phyloP scores from a whole-genome alignment of 352 stramenopile species.

The Globisporangium rhizosaccharum region DNA sequence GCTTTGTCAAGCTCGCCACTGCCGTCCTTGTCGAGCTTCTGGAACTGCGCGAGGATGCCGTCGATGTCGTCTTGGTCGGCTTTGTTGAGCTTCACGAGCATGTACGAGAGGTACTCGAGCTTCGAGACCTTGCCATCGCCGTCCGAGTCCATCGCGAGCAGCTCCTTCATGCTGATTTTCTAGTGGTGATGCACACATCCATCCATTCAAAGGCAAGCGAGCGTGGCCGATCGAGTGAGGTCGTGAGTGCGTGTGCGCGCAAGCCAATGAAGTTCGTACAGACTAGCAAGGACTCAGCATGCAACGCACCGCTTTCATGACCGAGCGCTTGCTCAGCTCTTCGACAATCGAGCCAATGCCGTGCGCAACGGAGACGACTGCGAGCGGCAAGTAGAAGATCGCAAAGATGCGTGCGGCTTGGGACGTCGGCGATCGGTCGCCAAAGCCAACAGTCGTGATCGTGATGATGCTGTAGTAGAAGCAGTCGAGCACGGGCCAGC shows the following conservation, averaged over 20 bases:
- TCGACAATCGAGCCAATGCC: slow-evolving; percentile 64
- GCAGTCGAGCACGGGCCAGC: slow-evolving; percentile 72
- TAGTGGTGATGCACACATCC: neutral
- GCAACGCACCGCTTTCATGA: slow-evolving; percentile 37
- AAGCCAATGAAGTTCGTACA: no score
- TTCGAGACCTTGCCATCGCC: slow-evolving; percentile 63
- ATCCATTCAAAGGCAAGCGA: no score
- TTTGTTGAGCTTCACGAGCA: slow-evolving; percentile 74
- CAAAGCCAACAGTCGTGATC: slow-evolving; percentile 87
- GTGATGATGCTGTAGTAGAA: slow-evolving; percentile 91
- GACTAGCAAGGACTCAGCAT: no score
- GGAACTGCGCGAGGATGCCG: slow-evolving; percentile 57
- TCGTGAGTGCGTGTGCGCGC: neutral
- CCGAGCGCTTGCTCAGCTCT: slow-evolving; percentile 43
- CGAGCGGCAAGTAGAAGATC: slow-evolving; percentile 80
- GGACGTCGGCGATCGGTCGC: slow-evolving; percentile 66
- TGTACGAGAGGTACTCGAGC: slow-evolving; percentile 65
- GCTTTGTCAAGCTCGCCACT: slow-evolving; percentile 67
- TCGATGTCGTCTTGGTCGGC: slow-evolving; percentile 59
- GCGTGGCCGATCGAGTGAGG: neutral
- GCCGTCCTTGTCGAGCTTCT: slow-evolving; percentile 58
- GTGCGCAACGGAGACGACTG: slow-evolving; percentile 60
- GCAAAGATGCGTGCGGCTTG: slow-evolving; percentile 59
- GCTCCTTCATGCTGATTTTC: slow-evolving; percentile 74
- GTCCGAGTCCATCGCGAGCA: slow-evolving; percentile 61